Evolutionary conservation across 768 basidiomycete species (phyloP), one percentile per base, ranked within the genome.

Genomic region (Infundibulicybe gibba): DNA sequence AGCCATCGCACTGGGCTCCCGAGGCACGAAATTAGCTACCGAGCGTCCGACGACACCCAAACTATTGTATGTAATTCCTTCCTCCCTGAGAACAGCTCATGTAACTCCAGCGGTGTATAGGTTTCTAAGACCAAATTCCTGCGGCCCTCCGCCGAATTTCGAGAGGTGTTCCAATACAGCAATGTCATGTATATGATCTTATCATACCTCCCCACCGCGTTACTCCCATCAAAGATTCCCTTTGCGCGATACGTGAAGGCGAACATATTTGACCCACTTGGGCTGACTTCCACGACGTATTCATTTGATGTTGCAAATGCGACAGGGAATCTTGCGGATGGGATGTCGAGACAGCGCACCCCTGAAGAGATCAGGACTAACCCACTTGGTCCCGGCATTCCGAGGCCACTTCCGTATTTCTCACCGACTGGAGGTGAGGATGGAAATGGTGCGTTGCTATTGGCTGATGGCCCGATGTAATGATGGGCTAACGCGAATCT

Each of bases 171-270:
- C 32, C 65, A 65, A 40, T 64, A 65, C 50, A 57, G 52, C 49
- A 66, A 64, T 48, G 54, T 58, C 45, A 60, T 62, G 59, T 66
- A 65, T 32, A 52, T 48, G 1, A 40, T 60, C 13, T 41, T 66
- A 9, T 60, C 62, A 0, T 57, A 53, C 21, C 48, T 68, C 8
- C 63, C 60, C 0, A 49, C 59, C 2, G 45, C 39, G 1, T 44
- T 62, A 10, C 47, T 58, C 5, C 55, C 58, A 6, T 46, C 48
- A 13, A 48, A 49, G 15, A 50, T 49, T 1, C 40, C 60, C 14
- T 53, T 64, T 37, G 54, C 56, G 14, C 48, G 51, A 30, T 66
- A 64, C 48, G 60, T 64, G 32, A 54, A 60, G 25, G 51, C 58
- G 9, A 48, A 57, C 47, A 60, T 66, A 17, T 59, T 66, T 14